These are phyloP conservation scores for Lodderomyces elongisporus DNA, from an alignment of 1,139 yeast genomes.

Conservation along the genomic window DNA sequence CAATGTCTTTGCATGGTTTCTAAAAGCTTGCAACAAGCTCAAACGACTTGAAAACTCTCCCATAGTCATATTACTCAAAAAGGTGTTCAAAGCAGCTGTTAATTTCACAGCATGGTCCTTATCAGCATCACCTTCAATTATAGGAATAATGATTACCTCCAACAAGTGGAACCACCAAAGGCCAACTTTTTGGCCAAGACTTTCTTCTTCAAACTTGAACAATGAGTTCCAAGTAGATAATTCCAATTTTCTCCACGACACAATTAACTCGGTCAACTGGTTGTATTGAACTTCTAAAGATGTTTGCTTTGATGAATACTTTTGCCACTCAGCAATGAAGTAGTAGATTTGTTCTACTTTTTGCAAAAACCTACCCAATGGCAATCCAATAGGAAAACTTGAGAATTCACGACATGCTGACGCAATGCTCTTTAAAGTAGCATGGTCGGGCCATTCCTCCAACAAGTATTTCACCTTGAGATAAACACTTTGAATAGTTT, in stretches of 20 bases:
- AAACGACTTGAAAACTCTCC: conserved; percentile 70
- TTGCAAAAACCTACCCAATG: conserved; percentile 72
- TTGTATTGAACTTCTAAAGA: conserved; percentile 55
- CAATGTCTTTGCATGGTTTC: conserved; percentile 38
- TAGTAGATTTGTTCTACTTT: conserved; percentile 86
- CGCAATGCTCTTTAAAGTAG: conserved; percentile 67
- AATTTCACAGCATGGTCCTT: conserved; percentile 35
- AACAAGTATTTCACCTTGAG: conserved; percentile 46
- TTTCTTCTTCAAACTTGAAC: conserved; percentile 60
- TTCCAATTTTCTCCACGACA: conserved; percentile 88
- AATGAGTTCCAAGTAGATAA: conserved; percentile 79
- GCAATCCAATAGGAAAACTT: conserved; percentile 56
- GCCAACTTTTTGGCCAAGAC: conserved; percentile 51
- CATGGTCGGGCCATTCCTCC: conserved; percentile 91
- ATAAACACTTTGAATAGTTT: conserved; percentile 45
- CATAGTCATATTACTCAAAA: conserved; percentile 66
- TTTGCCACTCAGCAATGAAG: conserved; percentile 86
- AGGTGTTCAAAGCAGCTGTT: conserved; percentile 68
- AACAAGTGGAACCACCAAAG: conserved; percentile 91
- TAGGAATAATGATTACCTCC: conserved; percentile 63
- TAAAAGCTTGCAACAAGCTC: conserved; percentile 57
- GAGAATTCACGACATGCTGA: conserved; percentile 68
- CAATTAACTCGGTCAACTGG: conserved; percentile 61
- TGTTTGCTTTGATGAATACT: conserved; percentile 78
- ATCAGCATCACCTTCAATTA: conserved; percentile 16